A percentile compares a stretch with the other conserved stretches of the same genome.
These are phyloP conservation scores for Thelephora terrestris DNA, from an alignment of 1,284 basidiomycete genomes.

Conservation along the genomic window DNA sequence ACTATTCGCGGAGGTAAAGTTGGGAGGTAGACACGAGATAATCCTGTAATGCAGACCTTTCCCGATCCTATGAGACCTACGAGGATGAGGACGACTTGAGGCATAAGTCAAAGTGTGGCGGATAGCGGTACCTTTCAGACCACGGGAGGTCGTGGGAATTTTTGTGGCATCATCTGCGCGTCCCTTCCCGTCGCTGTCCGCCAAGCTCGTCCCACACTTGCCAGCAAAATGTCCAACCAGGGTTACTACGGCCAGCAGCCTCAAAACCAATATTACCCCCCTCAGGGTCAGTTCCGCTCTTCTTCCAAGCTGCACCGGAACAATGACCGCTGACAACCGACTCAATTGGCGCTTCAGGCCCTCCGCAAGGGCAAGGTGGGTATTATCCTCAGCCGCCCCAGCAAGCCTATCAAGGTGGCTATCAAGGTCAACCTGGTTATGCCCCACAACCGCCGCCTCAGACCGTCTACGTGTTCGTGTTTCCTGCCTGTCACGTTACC, in stretches of 20 bases:
- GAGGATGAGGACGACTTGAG: slow-evolving; percentile 48
- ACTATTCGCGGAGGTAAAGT: slow-evolving; percentile 27
- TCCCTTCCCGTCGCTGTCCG: slow-evolving; percentile 7
- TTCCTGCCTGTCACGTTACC: background rate
- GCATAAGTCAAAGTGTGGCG: too few species aligned
- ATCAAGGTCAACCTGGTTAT: slow-evolving; percentile 36
- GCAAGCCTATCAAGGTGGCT: slow-evolving; percentile 57
- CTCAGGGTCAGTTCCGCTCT: slow-evolving; percentile 37
- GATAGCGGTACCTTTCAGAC: too few species aligned
- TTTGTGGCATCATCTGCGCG: background rate
- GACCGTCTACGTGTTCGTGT: slow-evolving; percentile 61
- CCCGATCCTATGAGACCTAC: slow-evolving; percentile 63
- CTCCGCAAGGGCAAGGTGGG: slow-evolving; percentile 51
- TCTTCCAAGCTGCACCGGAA: background rate
- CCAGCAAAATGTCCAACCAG: slow-evolving; percentile 53
- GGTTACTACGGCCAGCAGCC: slow-evolving; percentile 60
- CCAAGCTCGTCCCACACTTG: slow-evolving; percentile 9
- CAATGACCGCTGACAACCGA: background rate
- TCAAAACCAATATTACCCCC: slow-evolving; percentile 50
- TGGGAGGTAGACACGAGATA: background rate
- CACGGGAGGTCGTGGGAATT: background rate
- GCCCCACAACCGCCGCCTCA: slow-evolving; percentile 57
- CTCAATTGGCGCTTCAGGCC: slow-evolving; percentile 27
- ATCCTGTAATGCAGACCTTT: slow-evolving; percentile 30
- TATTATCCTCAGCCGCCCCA: slow-evolving; percentile 74